Evolutionary conservation across 1,284 basidiomycete species (phyloP), one percentile per base, ranked within the genome.

Genomic region (Boletus austroedulis): DNA sequence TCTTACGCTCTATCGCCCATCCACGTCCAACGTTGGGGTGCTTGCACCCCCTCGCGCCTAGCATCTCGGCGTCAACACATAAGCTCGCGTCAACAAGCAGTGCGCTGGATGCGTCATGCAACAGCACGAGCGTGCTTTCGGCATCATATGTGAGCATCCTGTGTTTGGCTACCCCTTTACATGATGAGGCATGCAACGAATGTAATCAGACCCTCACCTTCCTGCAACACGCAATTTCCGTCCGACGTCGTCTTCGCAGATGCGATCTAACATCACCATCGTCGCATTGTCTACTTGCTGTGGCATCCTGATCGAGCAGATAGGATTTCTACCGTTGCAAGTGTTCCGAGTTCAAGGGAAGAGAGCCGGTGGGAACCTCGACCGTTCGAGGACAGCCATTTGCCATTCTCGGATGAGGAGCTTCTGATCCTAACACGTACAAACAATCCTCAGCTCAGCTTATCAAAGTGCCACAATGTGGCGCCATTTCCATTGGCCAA

Each of bases 91-190:
- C 84, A 15, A 86, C 78, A 14, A 85, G 71, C 41, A 87, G 65
- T 29, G 75, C 81, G 32, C 72, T 67, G 15, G 77, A 72, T 44
- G 75, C 76, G 62, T 83, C 82, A 21, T 78, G 64, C 31, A 87
- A 69, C 24, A 82, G 59, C 24, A 81, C 70, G 24, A 82, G 66
- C 8, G 76, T 77, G 41, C 76, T 78, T 9, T 69, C 63, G 19
- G 73, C 72, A 56, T 85, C 82, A 65, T 83, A 85, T 32, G 77
- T 73, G 50, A 84, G 75, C 61, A 85, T 73, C 64, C 84, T 86
- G 60, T 58, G 54, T 63, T 56, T 62, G 56, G 53, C 53, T 50
- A 62, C 56, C 55, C 55, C 54, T 56, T 47, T 55, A 48, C 53
- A 52, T 41, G 43, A 56, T 53, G 57, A 56, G 55, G 61, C 59